Conservation (phyloP, 2,329 filamentous ascomycete species). For the Ophiostoma sp. region DNA sequence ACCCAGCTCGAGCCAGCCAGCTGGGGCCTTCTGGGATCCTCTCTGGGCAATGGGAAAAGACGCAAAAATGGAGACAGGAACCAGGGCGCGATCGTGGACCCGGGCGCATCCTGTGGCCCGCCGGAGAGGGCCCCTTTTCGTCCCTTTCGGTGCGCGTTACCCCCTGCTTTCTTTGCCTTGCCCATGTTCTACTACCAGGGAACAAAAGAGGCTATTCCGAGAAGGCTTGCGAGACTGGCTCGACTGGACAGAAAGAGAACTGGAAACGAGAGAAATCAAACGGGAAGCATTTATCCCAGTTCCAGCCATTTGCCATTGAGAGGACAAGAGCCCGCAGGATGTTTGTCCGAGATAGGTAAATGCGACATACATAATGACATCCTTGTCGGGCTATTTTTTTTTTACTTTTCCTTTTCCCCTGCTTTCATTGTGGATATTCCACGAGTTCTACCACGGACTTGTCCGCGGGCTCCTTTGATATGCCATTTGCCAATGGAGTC, state of each 20-base stretch:
- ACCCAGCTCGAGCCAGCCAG: not conserved
- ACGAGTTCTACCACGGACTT: not conserved
- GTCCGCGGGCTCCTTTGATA: not conserved
- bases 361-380: not conserved
- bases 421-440: not conserved
- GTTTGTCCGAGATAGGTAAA: not conserved
- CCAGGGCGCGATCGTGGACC: too few species aligned
- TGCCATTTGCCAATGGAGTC: not conserved
- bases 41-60: not conserved
- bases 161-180: not conserved
- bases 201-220: not conserved
- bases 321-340: not conserved
- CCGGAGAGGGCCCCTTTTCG: slow-evolving; percentile 12
- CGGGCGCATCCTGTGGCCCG: not conserved
- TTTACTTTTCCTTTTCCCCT: not conserved
- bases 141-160: not conserved
- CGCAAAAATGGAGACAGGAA: not conserved
- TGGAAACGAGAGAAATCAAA: not conserved
- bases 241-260: not conserved
- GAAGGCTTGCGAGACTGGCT: not conserved
- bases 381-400: not conserved
- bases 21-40: not conserved
- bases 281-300: not conserved
- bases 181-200: not conserved
- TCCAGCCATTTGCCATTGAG: too few species aligned